Base-by-base conservation (phyloP, 2,329 filamentous ascomycete genomes). In the Colletotrichum sp. region DNA sequence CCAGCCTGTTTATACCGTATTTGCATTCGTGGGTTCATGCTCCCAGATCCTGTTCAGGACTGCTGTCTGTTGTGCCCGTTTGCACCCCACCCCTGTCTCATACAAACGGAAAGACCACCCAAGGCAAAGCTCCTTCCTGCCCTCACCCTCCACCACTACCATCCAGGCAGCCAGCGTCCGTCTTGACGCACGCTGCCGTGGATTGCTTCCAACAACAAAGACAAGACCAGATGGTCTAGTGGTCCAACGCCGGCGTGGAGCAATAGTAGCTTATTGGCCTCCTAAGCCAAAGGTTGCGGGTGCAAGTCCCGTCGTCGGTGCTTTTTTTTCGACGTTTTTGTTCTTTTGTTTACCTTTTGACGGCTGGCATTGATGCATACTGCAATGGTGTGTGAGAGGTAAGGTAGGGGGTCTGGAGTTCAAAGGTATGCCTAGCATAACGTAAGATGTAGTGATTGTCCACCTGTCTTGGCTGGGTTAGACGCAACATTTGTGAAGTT, bases 261-360 rank as follows among this genome's bases (percentile, higher is more conserved):
- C 73, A 75, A 75, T 75, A 75, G 73, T 68, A 75, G 73, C 73
- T 75, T 75, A 75, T 75, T 75, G 73, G 73, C 64, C 70, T 75
- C 73, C 73, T 75, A 73, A 75, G 70, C 73, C 73, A 75, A 75
- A 75, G 73, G 73, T 75, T 75, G 73, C 70, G 73, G 73, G 73
- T 75, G 73, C 73, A 75, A 75, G 70, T 75, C 73, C 73, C 73
- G 73, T 26, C 73, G 64, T 68, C 70, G 73, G 73, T 75, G 43
- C 18, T 30, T 9, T 55, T 55, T 26, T 26, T 48, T 21, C 16
- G 9, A 5, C 21, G 15, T 12, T 16, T 18, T 15, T n/a, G 2
- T 2, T 39, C 24, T 61, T 34, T 61, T n/a, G 3, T 34, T 61
- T 60, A 9, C 24, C 4, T 12, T 30, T 34, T 34, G 9, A 21